A percentile compares a stretch with the other conserved stretches of the same genome.
These are phyloP conservation scores for Fusarium agapanthi DNA, from an alignment of 2,329 filamentous ascomycete genomes.

Conservation along the genomic window DNA sequence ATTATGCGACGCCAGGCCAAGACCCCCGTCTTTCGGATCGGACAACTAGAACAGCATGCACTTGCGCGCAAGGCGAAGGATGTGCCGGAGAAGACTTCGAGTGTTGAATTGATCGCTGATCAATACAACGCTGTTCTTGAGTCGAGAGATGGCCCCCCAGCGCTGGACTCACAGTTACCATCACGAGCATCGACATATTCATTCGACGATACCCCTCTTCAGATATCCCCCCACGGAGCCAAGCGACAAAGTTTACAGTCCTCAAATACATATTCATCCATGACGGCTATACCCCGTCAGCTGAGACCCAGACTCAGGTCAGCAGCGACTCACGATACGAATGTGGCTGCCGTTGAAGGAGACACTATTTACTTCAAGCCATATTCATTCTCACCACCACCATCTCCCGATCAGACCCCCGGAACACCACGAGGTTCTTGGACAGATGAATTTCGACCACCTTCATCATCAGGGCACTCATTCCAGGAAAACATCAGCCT, in stretches of 20 bases:
- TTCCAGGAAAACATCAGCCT: constrained; percentile 53
- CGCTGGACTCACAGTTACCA: constrained; percentile 44
- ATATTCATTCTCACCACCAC: constrained; percentile 50
- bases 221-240: constrained; percentile 21
- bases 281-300: constrained; percentile 36
- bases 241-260: constrained; percentile 13
- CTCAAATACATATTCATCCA: constrained; percentile 25
- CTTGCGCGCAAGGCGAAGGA: constrained; percentile 33
- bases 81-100: constrained; percentile 48
- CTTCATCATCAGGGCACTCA: constrained; percentile 26
- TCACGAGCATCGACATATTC: constrained; percentile 13
- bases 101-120: constrained; percentile 59
- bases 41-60: constrained; percentile 55
- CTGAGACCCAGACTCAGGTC: constrained; percentile 39
- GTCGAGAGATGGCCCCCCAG: constrained; percentile 46
- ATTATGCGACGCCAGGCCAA: constrained; percentile 58
- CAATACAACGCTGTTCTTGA: constrained; percentile 60
- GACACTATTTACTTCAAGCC: constrained; percentile 59
- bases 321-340: constrained; percentile 55
- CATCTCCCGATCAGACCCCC: constrained; percentile 42
- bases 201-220: constrained; percentile 21
- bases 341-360: constrained; percentile 57
- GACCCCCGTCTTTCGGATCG: constrained; percentile 60
- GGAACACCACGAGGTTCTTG: constrained; percentile 15
- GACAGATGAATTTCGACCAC: constrained; percentile 17